Evolutionary conservation across 495 filamentous ascomycete species (phyloP), one percentile per base, ranked within the genome.

Genomic region (Achaetomiella virescens): DNA sequence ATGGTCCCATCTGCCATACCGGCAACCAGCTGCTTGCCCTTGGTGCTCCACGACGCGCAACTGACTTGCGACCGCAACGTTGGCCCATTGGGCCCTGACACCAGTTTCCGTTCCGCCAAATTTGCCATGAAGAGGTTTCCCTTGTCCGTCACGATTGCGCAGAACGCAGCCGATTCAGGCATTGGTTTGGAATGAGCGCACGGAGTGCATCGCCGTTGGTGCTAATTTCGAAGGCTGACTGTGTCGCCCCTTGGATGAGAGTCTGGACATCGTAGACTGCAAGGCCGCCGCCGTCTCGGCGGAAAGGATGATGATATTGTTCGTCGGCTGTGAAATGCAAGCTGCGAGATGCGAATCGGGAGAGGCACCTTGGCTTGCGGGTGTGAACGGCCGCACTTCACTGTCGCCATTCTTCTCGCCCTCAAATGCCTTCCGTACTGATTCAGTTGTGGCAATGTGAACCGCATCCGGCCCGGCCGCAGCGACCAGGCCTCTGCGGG

Each of bases 21-120:
- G 60, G 90, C 95, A 6, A 97, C 80, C 21, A 99, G 75, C 67
- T 96, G 91, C 66, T 95, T 97, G 40, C 95, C 95, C 61, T 83
- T 88, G 48, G 81, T 85, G 66, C 92, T 97, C 95, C 95, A 99
- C 38, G 87, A 83, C 2, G 91, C 82, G 66, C 86, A 92, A 64
- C 86, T 91, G 12, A 96, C 91, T 25, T 85, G 83, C 25, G 81
- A 72, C 56, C 83, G 87, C 55, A 95, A 68, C 0, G 85, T 71
- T 38, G 79, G 81, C 3, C 91, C 88, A 59, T 81, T 84, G 10
- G 77, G 58, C 2, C 84, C 84, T 15, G 75, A 77, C 24, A 84
- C 63, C 35, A 78, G 74, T 45, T 74, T 79, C 36, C 82, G 79
- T 22, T 82, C 78, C 52, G 84, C 84, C 48, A 97, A 67, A 66